These are phyloP conservation scores for Cladosporium sp. DNA, from an alignment of 2,329 filamentous ascomycete species.

Conservation along the genomic window DNA sequence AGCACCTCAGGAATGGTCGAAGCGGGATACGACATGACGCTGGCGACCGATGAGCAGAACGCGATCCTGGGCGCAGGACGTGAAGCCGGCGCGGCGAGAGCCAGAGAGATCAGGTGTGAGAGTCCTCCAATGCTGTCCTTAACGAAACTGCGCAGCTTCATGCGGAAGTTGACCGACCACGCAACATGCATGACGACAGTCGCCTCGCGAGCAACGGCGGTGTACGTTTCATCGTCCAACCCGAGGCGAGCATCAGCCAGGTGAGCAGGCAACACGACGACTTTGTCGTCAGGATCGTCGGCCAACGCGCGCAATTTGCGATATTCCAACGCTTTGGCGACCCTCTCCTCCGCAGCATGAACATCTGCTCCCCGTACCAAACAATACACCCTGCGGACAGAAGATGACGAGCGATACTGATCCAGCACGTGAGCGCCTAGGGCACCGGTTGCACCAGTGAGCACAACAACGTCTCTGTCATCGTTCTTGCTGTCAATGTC, in stretches of 20 bases:
- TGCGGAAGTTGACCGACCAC: slow-evolving; percentile 66
- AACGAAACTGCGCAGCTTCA: slow-evolving; percentile 57
- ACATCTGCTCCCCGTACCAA: slow-evolving; percentile 53
- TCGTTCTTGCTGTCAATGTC: slow-evolving; percentile 12
- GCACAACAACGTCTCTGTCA: slow-evolving; percentile 34
- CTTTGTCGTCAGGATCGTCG: slow-evolving; percentile 34
- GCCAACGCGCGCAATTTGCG: slow-evolving; percentile 35
- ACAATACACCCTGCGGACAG: slow-evolving; percentile 54
- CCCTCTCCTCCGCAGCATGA: slow-evolving; percentile 45
- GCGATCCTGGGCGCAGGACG: slow-evolving; percentile 41
- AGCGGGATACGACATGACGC: slow-evolving; percentile 37
- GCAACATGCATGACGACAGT: slow-evolving; percentile 62
- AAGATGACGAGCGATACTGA: slow-evolving; percentile 41
- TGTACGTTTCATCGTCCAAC: slow-evolving; percentile 45
- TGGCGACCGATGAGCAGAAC: slow-evolving; percentile 57
- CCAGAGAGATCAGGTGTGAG: slow-evolving; percentile 51
- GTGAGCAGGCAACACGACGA: slow-evolving; percentile 50
- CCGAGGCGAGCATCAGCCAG: slow-evolving; percentile 53
- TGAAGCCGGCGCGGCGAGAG: slow-evolving; percentile 35
- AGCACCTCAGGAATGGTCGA: slow-evolving; percentile 45
- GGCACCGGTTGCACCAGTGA: slow-evolving; percentile 54
- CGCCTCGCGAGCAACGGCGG: slow-evolving; percentile 43
- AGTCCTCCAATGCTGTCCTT: slow-evolving; percentile 54
- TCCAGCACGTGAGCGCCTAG: slow-evolving; percentile 55
- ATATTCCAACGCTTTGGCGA: slow-evolving; percentile 48